phyloP scores from a whole-genome alignment of 345 rosid species.

The Ceriops zippeliana region DNA sequence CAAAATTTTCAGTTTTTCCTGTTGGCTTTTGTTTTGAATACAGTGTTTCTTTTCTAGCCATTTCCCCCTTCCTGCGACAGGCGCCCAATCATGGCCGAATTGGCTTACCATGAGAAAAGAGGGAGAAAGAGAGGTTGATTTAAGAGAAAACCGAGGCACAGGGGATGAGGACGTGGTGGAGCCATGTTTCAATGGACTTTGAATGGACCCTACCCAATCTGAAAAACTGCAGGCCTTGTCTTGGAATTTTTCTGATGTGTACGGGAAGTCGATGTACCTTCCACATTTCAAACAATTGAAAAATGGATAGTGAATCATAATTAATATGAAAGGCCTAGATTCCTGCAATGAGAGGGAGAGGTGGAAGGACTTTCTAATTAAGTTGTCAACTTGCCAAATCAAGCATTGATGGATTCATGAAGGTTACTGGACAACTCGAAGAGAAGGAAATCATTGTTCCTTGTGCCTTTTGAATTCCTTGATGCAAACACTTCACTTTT shows the following conservation, averaged over 20 bases:
- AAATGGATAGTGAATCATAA: neutral
- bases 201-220: conserved; percentile 23
- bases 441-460: no score
- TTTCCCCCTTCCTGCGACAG: no score
- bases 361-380: neutral
- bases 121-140: neutral
- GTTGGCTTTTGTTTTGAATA: no score
- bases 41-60: no score
- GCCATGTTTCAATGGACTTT: conserved; percentile 14
- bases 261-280: neutral
- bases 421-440: neutral
- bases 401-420: neutral
- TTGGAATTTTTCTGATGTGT: conserved; percentile 5
- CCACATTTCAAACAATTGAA: neutral
- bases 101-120: conserved; percentile 10
- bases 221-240: conserved; percentile 17
- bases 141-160: neutral
- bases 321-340: neutral
- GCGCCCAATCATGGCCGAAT: no score
- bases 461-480: no score
- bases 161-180: conserved; percentile 20
- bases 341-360: neutral
- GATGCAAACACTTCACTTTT: no score
- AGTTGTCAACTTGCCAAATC: neutral
- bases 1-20: conserved; percentile 8